Base-by-base conservation (phyloP, 139 green algal genomes). In the Raphidocelis subcapitata region DNA sequence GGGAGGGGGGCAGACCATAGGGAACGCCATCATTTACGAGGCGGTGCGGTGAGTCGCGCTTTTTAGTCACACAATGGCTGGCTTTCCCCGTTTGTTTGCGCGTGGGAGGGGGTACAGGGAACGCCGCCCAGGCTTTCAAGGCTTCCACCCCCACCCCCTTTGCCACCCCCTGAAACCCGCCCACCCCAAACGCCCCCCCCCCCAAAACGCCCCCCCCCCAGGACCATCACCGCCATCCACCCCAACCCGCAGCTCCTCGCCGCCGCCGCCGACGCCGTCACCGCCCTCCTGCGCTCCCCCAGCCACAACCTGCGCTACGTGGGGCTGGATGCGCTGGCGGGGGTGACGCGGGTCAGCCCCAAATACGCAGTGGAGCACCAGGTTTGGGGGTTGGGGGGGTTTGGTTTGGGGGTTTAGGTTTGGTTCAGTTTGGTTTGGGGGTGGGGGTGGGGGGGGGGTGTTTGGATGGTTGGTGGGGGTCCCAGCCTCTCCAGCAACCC, bases 1-100 rank as follows among this genome's bases (percentile, higher is more conserved):
- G 59, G 82, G 81, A 57, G 47, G 76, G 71, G 26, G 73, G 20
- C 84, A 89, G 82, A 88, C 85, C 32, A 94, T 92, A 51, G 90
- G 89, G 62, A 92, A 96, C 74, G 95, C 95, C 21, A 87, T 99
- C 46, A 84, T 98, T 52, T 96, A 92, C 69, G 95, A 99, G 80
- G 92, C 85, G 49, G 87, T 98, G 37, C 81, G 86, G 26, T 35
- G n/a, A 8, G 26, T 12, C 55, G 41, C 41, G 41, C 41, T 8
- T n/a, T n/a, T n/a, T n/a, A n/a, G n/a, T n/a, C n/a, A n/a, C n/a
- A n/a, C n/a, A n/a, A n/a, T 49, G 41, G 41, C 41, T 49, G 8
- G 41, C 41, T 49, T 49, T n/a, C n/a, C n/a, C n/a, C n/a, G 41
- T 49, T 20, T 49, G 41, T 8, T 8, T 12, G 41, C 41, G 41